These are phyloP conservation scores for Tylopilus rubrobrunneus DNA, from an alignment of 768 basidiomycete genomes.

Conservation along the genomic window DNA sequence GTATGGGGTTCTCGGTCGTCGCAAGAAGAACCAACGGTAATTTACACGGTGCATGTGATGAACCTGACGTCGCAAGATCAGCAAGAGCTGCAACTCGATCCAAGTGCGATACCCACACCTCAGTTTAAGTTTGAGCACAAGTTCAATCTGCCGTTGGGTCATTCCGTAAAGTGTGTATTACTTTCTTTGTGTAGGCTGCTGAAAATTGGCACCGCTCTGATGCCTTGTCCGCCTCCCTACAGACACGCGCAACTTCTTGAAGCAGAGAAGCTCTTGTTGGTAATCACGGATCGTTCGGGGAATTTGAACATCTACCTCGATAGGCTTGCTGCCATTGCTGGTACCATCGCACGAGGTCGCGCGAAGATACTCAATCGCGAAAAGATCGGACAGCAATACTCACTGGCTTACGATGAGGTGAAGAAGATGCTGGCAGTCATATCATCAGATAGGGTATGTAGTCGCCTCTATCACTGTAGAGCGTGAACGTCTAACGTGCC, in stretches of 20 bases:
- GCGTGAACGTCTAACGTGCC: background rate
- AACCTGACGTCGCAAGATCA: conserved; percentile 27
- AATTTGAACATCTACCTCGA: conserved; percentile 41
- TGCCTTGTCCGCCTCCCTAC: background rate
- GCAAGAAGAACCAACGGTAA: conserved; percentile 12
- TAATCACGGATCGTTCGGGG: conserved; percentile 35
- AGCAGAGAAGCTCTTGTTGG: conserved; percentile 38
- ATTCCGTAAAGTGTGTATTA: conserved; percentile 16
- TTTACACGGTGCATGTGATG: conserved; percentile 26
- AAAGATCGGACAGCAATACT: conserved; percentile 43
- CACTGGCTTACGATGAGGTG: conserved; percentile 50
- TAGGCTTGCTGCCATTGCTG: conserved; percentile 24
- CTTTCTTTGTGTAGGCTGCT: too few species aligned
- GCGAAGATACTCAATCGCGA: conserved; percentile 38
- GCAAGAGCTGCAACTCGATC: conserved; percentile 25
- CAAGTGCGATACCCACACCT: conserved; percentile 20
- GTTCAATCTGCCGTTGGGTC: conserved; percentile 19
- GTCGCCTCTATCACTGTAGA: background rate
- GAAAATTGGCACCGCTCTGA: background rate
- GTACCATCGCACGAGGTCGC: conserved; percentile 25
- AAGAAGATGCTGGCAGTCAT: conserved; percentile 47
- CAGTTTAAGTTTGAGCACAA: conserved; percentile 12
- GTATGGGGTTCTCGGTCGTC: conserved; percentile 6
- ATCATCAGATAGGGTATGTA: conserved; percentile 37
- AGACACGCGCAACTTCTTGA: conserved; percentile 42